These are phyloP conservation scores for Kwoniella newhampshirensis DNA, from an alignment of 768 basidiomycete species.

Conservation along the genomic window DNA sequence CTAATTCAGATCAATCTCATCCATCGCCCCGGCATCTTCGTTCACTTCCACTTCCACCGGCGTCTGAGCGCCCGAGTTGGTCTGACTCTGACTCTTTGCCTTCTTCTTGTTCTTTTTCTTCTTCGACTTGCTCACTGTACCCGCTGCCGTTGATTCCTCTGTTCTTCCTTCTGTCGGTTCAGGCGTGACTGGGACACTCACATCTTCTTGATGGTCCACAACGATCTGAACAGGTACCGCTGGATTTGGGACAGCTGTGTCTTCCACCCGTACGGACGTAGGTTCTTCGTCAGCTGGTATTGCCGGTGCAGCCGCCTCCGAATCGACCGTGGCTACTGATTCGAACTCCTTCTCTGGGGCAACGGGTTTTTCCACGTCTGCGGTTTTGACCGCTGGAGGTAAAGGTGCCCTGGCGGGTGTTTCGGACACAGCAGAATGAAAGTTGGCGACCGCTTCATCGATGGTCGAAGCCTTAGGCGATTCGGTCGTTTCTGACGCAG, in stretches of 20 bases:
- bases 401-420: conserved; percentile 17
- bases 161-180: background rate
- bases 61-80: conserved; percentile 6
- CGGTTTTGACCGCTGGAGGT: background rate
- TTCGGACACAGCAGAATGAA: conserved; percentile 34
- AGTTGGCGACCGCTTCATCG: conserved; percentile 45
- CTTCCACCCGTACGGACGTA: conserved; percentile 10
- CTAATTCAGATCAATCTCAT: conserved; percentile 37
- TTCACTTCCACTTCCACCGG: conserved; percentile 13
- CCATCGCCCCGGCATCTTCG: conserved; percentile 22
- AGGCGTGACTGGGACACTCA: background rate
- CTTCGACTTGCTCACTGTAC: conserved; percentile 12
- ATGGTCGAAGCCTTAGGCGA: conserved; percentile 29
- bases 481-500: conserved; percentile 1
- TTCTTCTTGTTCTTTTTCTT: conserved; percentile 24
- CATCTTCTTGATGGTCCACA: background rate
- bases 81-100: conserved; percentile 7
- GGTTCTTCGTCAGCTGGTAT: conserved; percentile 13
- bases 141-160: background rate
- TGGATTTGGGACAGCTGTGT: conserved; percentile 3
- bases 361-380: background rate
- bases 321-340: background rate
- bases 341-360: background rate
- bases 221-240: background rate
- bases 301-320: background rate